These are phyloP conservation scores for Quercus robur DNA, from an alignment of 306 rosid species.

Conservation along the genomic window DNA sequence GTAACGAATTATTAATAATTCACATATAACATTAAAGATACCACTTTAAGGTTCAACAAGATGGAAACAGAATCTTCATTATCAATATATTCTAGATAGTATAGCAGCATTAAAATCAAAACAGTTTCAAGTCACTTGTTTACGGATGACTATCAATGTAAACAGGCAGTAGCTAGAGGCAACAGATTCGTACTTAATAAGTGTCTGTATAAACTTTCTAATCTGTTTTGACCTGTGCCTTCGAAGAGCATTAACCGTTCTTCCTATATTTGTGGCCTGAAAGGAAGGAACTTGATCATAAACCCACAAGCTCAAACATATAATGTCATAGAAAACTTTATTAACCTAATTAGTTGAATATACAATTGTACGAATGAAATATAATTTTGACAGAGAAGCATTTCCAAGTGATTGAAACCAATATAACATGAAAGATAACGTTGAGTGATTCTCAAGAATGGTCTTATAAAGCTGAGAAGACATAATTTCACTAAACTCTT, in stretches of 20 bases:
- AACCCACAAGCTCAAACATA: background rate
- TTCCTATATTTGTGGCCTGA: conserved; percentile 29
- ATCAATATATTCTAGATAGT: background rate
- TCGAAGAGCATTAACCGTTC: conserved; percentile 5
- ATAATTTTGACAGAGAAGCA: background rate
- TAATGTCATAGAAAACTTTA: background rate
- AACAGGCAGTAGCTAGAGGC: background rate
- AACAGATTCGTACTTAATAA: conserved; percentile 9
- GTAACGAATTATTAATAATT: background rate
- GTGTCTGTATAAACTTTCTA: background rate
- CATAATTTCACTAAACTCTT: background rate
- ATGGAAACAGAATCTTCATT: background rate
- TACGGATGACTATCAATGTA: background rate
- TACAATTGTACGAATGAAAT: background rate
- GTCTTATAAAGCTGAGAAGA: background rate
- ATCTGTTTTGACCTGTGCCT: conserved; percentile 26
- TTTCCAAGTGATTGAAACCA: background rate
- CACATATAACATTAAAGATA: background rate
- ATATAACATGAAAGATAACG: background rate
- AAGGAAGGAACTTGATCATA: background rate
- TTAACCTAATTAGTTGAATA: background rate
- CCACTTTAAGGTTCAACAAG: background rate
- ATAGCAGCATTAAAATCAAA: background rate
- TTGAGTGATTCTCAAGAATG: background rate
- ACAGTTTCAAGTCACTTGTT: background rate